These are phyloP conservation scores for Thecamonas trahens DNA, from an alignment of 78 protist species.

Conservation along the genomic window DNA sequence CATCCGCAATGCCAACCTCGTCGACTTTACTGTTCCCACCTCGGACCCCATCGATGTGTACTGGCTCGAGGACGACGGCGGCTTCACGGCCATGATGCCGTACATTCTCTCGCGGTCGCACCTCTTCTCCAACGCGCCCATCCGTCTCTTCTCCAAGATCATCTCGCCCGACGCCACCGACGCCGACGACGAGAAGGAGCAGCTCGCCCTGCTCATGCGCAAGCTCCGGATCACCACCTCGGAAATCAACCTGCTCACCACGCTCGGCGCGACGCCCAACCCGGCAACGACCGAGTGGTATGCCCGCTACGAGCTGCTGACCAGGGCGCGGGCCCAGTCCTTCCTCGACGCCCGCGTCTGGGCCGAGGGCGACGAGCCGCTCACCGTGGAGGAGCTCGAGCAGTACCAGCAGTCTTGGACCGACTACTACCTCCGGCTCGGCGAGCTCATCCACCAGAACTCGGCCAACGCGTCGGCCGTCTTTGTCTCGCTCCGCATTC, in stretches of 20 bases:
- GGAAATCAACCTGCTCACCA: too few species aligned
- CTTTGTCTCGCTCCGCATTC: neutral
- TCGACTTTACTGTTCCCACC: neutral
- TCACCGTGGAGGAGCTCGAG: too few species aligned
- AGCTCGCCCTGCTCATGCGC: neutral
- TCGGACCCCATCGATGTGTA: conserved; percentile 10
- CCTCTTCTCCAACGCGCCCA: neutral
- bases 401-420: too few species aligned
- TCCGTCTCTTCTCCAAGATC: conserved; percentile 7
- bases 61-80: conserved; percentile 36
- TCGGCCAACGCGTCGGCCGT: conserved; percentile 13
- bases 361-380: too few species aligned
- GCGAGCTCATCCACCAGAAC: too few species aligned
- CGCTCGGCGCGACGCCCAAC: too few species aligned
- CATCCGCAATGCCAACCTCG: neutral
- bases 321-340: neutral
- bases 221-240: neutral
- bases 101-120: neutral
- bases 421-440: neutral
- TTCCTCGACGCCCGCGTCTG: neutral
- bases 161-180: neutral
- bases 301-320: neutral
- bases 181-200: neutral
- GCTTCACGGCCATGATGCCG: conserved; percentile 19
- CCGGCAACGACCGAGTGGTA: neutral